These are phyloP conservation scores for Rhazya stricta DNA, from an alignment of 257 asterid species.

Conservation along the genomic window DNA sequence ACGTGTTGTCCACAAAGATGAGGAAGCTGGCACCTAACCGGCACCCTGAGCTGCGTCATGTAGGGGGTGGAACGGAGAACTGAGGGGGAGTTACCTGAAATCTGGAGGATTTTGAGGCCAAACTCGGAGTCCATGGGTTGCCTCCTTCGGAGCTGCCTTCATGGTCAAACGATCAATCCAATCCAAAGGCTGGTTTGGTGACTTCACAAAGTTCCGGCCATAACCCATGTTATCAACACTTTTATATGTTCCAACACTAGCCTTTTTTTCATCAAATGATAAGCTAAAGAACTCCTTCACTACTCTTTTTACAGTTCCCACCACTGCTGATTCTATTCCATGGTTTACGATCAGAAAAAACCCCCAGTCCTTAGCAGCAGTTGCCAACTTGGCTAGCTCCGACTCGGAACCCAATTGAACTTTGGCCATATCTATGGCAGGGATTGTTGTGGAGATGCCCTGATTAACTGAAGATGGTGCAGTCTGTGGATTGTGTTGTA, in stretches of 20 bases:
- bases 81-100: constrained; percentile 23
- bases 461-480: background rate
- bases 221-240: constrained; percentile 36
- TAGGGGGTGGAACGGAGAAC: no score
- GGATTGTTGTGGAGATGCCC: background rate
- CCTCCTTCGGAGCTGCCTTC: constrained; percentile 38
- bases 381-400: constrained; percentile 32
- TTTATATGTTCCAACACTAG: constrained; percentile 31
- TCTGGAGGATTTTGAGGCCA: constrained; percentile 42
- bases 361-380: constrained; percentile 31
- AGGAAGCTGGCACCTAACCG: no score
- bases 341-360: constrained; percentile 35
- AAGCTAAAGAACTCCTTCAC: constrained; percentile 28
- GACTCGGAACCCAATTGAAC: constrained; percentile 15
- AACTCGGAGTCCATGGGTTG: constrained; percentile 33
- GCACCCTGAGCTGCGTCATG: no score
- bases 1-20: no score
- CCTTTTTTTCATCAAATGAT: constrained; percentile 36
- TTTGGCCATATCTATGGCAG: constrained; percentile 23
- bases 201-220: constrained; percentile 35
- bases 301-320: constrained; percentile 23
- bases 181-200: constrained; percentile 37
- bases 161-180: constrained; percentile 49
- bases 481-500: constrained; percentile 13
- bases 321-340: constrained; percentile 22